A percentile compares a stretch with the other conserved stretches of the same genome.
These are phyloP conservation scores for Cucurbitaria berberidis DNA, from an alignment of 2,329 filamentous ascomycete species.

Conservation along the genomic window DNA sequence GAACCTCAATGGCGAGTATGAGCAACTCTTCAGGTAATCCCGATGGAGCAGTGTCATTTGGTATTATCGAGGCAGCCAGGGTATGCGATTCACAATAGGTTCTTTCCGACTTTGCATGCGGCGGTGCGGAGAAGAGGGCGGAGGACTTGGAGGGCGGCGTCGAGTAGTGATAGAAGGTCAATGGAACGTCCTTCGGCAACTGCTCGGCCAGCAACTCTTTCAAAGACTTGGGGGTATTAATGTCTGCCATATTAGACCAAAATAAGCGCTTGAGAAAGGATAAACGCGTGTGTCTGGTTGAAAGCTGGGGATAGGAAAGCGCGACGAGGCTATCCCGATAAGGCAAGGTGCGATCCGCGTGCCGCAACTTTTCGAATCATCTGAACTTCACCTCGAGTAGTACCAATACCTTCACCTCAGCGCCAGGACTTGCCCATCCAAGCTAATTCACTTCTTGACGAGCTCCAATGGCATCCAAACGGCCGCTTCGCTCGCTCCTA, in stretches of 20 bases:
- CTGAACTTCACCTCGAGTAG: slow-evolving; percentile 25
- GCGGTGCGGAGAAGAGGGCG: slow-evolving; percentile 80
- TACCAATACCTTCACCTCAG: slow-evolving; percentile 10
- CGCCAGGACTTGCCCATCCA: slow-evolving; percentile 17
- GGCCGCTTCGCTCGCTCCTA: slow-evolving; percentile 47
- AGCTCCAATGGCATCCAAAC: slow-evolving; percentile 56
- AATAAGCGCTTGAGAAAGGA: slow-evolving; percentile 8
- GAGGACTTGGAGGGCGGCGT: slow-evolving; percentile 77
- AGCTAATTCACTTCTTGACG: slow-evolving; percentile 18
- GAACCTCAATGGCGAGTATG: slow-evolving; percentile 82
- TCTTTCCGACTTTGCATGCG: slow-evolving; percentile 71
- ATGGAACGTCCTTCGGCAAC: slow-evolving; percentile 60
- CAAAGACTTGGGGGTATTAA: slow-evolving; percentile 31
- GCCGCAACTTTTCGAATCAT: slow-evolving; percentile 40
- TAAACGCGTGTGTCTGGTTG: slow-evolving; percentile 10
- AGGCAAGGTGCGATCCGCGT: slow-evolving; percentile 25
- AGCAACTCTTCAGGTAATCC: slow-evolving; percentile 61
- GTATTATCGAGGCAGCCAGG: slow-evolving; percentile 62
- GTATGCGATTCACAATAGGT: slow-evolving; percentile 91
- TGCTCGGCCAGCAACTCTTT: slow-evolving; percentile 58
- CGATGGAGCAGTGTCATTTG: slow-evolving; percentile 32
- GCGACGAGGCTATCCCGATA: slow-evolving; percentile 19
- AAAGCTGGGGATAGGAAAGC: slow-evolving; percentile 21
- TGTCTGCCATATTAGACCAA: slow-evolving; percentile 34
- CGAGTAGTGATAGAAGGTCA: slow-evolving; percentile 84